These are phyloP conservation scores for Fusarium brachygibbosum DNA, from an alignment of 2,329 filamentous ascomycete genomes.

Conservation along the genomic window DNA sequence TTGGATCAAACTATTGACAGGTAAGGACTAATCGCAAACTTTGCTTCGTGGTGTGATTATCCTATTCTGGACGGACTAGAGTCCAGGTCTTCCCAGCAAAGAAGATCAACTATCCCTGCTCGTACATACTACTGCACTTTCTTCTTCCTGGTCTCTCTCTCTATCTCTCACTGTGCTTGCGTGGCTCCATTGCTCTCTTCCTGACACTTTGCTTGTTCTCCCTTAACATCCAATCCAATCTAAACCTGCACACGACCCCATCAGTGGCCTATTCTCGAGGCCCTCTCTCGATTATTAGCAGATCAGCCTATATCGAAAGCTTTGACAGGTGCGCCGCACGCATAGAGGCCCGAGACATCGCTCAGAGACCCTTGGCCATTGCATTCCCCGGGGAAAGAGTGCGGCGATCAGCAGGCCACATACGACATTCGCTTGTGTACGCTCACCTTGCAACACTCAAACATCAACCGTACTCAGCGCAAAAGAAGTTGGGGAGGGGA, in stretches of 20 bases:
- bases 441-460: slow-evolving; percentile 7
- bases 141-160: slow-evolving; percentile 12
- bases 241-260: slow-evolving; percentile 32
- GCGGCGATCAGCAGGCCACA: slow-evolving; percentile 14
- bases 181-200: slow-evolving; percentile 1
- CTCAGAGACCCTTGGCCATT: slow-evolving; percentile 32
- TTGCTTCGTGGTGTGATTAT: slow-evolving; percentile 23
- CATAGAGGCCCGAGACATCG: slow-evolving; percentile 36
- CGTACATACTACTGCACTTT: slow-evolving; percentile 11
- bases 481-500: slow-evolving; percentile 5
- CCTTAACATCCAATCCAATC: slow-evolving; percentile 22
- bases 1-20: slow-evolving; percentile 19
- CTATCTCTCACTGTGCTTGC: slow-evolving; percentile 9
- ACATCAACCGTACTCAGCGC: slow-evolving; percentile 3
- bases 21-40: slow-evolving; percentile 27
- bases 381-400: not conserved
- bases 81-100: slow-evolving; percentile 5
- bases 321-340: slow-evolving; percentile 6
- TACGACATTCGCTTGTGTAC: slow-evolving; percentile 9
- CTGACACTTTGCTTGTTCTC: not conserved
- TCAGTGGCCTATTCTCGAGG: slow-evolving; percentile 38
- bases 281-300: slow-evolving; percentile 15
- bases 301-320: slow-evolving; percentile 8
- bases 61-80: slow-evolving; percentile 6
- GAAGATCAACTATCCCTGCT: slow-evolving; percentile 30